Evolutionary conservation across 371 early-diverging fungal species (phyloP), one percentile per base, ranked within the genome.

Genomic region (Saksenaea oblongispora): DNA sequence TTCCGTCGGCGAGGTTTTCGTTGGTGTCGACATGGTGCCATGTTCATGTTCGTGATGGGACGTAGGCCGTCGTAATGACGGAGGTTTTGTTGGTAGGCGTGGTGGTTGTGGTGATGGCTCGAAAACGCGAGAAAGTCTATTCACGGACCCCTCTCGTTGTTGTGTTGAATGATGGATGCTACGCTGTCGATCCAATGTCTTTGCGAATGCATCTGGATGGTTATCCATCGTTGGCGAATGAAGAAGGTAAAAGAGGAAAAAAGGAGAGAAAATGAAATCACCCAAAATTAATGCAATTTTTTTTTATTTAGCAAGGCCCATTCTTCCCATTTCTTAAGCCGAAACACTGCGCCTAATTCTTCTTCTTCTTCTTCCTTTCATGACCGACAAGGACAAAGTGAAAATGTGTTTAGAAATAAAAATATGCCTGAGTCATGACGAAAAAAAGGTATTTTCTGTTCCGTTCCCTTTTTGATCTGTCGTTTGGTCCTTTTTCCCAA

Each of bases 91-190:
- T 54, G 76, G 81, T 28, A 65, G 62, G 17, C 59, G 47, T 26
- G 78, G 81, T 59, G 64, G 60, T 14, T 24, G 17, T 5, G 62
- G 56, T n/a, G 53, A 41, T 26, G 67, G 57, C 59, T 76, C 77
- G 36, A 80, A 80, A 24, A 71, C 80, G 60, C 74, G 78, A 36
- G 81, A 80, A 36, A 80, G 73, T 54, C 76, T 59, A 63, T 81
- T 71, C 7, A 78, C 75, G n/a, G 76, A 68, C 22, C 61, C 59
- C 31, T 66, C 59, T 62, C 28, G 57, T 27, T 58, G 18, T 58
- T 51, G 34, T 44, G 57, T n/a, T 39, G 70, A 55, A n/a, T 59
- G 53, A 26, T 35, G 14, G 22, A 31, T 34, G 24, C 66, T 63
- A 11, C 61, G 64, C 8, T 65, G 61, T 51, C 77, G 71, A 60